Conservation (phyloP, 2,329 filamentous ascomycete species). For the Gremmenia infestans region DNA sequence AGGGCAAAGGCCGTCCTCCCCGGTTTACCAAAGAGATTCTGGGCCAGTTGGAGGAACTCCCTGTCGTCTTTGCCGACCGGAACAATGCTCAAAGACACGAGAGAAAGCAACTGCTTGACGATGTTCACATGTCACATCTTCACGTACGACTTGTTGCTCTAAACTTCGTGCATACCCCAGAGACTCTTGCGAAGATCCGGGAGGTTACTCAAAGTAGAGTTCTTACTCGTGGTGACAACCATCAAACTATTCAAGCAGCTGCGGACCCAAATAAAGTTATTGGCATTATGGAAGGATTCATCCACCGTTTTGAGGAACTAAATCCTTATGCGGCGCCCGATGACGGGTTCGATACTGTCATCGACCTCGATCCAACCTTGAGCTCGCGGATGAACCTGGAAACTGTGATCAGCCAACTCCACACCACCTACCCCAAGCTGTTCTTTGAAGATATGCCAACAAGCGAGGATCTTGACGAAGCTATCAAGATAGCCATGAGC, state of each 20-base stretch:
- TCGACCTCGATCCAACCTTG: slow-evolving; percentile 73
- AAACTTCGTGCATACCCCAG: slow-evolving; percentile 74
- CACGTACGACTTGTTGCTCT: slow-evolving; percentile 74
- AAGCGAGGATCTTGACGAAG: slow-evolving; percentile 69
- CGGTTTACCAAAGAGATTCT: slow-evolving; percentile 71
- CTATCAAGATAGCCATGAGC: slow-evolving; percentile 68
- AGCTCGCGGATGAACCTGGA: slow-evolving; percentile 86
- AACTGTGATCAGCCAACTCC: slow-evolving; percentile 65
- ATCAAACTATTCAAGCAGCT: slow-evolving; percentile 92
- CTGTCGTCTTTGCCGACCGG: slow-evolving; percentile 82
- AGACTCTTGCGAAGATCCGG: slow-evolving; percentile 65
- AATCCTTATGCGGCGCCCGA: slow-evolving; percentile 67
- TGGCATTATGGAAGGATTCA: slow-evolving; percentile 91
- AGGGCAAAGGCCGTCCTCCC: slow-evolving; percentile 69
- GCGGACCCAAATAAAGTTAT: slow-evolving; percentile 70
- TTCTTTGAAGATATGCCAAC: slow-evolving; percentile 63
- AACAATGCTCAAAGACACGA: slow-evolving; percentile 92
- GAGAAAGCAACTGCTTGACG: slow-evolving; percentile 78
- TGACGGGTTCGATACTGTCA: slow-evolving; percentile 73
- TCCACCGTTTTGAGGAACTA: slow-evolving; percentile 77
- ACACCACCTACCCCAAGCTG: slow-evolving; percentile 72
- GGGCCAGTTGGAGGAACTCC: slow-evolving; percentile 55
- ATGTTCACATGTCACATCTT: slow-evolving; percentile 60
- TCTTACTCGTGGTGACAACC: slow-evolving; percentile 83
- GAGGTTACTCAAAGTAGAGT: slow-evolving; percentile 74